phyloP scores from a whole-genome alignment of 139 green algal species.

The Picochlorum sp. region DNA sequence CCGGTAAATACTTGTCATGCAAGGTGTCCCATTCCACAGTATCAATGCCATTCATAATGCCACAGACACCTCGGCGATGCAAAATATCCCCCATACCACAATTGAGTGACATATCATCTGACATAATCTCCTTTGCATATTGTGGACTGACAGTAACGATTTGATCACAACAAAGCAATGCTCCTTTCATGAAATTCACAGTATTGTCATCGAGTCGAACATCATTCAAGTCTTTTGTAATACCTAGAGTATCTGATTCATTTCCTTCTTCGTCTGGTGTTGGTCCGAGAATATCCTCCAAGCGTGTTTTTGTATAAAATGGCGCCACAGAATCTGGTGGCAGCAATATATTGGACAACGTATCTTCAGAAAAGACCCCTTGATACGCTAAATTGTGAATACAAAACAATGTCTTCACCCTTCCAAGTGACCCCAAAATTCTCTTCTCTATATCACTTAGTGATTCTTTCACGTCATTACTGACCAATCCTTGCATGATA shows the following conservation, averaged over 20 bases:
- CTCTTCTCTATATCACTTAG: neutral
- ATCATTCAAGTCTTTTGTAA: neutral
- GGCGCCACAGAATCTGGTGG: slow-evolving; percentile 4
- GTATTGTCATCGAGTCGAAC: slow-evolving; percentile 7
- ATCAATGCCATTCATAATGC: slow-evolving; percentile 74
- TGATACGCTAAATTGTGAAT: slow-evolving; percentile 47
- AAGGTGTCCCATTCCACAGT: slow-evolving; percentile 51
- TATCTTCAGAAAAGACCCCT: slow-evolving; percentile 11
- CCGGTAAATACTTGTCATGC: slow-evolving; percentile 47
- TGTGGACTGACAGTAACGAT: slow-evolving; percentile 67
- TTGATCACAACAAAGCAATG: slow-evolving; percentile 39
- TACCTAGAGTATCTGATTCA: no score
- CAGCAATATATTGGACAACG: slow-evolving; percentile 24
- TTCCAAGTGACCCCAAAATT: slow-evolving; percentile 14
- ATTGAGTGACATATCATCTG: neutral
- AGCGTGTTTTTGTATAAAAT: neutral
- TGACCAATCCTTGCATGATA: neutral
- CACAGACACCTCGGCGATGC: slow-evolving; percentile 20
- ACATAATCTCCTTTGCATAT: slow-evolving; percentile 58
- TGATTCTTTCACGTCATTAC: neutral
- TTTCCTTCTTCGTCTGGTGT: neutral
- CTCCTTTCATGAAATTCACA: slow-evolving; percentile 67
- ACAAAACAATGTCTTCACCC: slow-evolving; percentile 23
- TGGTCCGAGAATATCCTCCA: neutral
- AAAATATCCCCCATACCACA: slow-evolving; percentile 35